phyloP scores from a whole-genome alignment of 768 basidiomycete genomes.

The Lactifluus pinguis region DNA sequence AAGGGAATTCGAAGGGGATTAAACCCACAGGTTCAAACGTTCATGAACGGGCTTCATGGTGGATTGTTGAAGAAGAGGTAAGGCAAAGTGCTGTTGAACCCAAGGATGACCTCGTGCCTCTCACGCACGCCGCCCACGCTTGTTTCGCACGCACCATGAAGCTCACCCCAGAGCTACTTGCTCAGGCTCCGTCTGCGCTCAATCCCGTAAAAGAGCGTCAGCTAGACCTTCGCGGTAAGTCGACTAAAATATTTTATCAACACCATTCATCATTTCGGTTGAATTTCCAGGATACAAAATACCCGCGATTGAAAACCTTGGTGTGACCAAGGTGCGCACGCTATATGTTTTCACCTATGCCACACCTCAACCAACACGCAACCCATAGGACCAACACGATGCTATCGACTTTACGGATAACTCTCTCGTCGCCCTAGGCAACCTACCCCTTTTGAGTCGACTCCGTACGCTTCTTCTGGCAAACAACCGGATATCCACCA shows the following conservation, averaged over 20 bases:
- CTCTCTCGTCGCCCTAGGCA: constrained; percentile 69
- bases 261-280: background rate
- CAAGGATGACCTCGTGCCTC: background rate
- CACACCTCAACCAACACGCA: background rate
- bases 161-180: constrained; percentile 89
- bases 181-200: constrained; percentile 66
- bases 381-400: constrained; percentile 79
- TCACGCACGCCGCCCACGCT: background rate
- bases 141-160: constrained; percentile 43
- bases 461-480: constrained; percentile 77
- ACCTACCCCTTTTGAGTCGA: constrained; percentile 80
- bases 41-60: constrained; percentile 65
- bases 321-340: constrained; percentile 69
- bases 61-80: constrained; percentile 22
- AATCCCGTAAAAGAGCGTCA: constrained; percentile 85
- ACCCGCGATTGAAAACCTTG: constrained; percentile 92
- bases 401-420: constrained; percentile 93
- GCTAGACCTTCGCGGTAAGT: constrained; percentile 80
- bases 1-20: background rate
- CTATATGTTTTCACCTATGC: constrained; percentile 17
- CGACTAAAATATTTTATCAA: background rate
- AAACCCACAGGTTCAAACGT: constrained; percentile 56
- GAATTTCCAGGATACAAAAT: constrained; percentile 65
- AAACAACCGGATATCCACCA: constrained; percentile 80
- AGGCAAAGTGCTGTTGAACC: background rate